Conservation (phyloP, 371 early-diverging fungal species). For the Gilbertella persicaria region DNA sequence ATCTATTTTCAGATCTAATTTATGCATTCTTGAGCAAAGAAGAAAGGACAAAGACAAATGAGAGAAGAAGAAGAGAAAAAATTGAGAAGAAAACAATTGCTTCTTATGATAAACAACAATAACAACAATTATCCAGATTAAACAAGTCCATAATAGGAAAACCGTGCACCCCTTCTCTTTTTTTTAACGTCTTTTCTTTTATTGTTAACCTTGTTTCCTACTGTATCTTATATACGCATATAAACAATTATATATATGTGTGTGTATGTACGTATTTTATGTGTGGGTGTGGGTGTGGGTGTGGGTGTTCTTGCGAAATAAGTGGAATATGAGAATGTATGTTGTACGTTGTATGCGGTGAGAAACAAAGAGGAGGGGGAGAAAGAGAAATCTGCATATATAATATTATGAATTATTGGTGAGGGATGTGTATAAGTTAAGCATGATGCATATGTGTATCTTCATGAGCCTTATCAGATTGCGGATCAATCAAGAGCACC, state of each 20-base stretch:
- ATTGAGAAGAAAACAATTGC: neutral
- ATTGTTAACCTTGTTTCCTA: neutral
- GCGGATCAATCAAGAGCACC: constrained; percentile 24
- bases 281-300: too few species aligned
- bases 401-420: neutral
- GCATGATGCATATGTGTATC: constrained; percentile 12
- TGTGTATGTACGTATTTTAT: too few species aligned
- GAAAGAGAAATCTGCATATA: neutral
- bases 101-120: neutral
- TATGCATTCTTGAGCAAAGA: neutral
- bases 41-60: constrained; percentile 1
- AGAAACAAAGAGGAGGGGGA: neutral
- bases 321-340: too few species aligned
- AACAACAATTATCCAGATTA: constrained; percentile 4
- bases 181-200: neutral
- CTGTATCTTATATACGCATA: too few species aligned
- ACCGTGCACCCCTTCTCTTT: neutral
- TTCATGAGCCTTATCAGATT: constrained; percentile 1
- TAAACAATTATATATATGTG: neutral
- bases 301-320: too few species aligned
- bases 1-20: neutral
- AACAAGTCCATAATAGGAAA: constrained; percentile 5
- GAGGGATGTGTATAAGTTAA: neutral
- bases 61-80: neutral
- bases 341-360: too few species aligned